These are phyloP conservation scores for Oemleria cerasiformis DNA, from an alignment of 306 rosid species.

Conservation along the genomic window DNA sequence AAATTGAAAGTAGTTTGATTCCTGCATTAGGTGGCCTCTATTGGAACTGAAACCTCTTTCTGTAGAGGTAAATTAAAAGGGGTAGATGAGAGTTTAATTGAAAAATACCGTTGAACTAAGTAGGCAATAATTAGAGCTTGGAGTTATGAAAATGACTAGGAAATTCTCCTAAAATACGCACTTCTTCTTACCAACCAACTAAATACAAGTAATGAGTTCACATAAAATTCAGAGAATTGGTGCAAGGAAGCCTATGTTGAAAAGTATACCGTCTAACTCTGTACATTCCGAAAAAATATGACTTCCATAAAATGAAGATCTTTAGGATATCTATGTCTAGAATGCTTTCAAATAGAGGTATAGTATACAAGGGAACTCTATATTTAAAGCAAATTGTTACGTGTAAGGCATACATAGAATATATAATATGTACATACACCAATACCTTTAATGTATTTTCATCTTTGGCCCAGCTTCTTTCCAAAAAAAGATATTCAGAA, in stretches of 20 bases:
- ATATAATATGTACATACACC: conserved; percentile 6
- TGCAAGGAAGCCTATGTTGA: neutral
- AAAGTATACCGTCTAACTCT: neutral
- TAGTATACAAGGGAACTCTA: neutral
- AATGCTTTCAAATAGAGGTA: neutral
- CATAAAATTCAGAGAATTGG: neutral
- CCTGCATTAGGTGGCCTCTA: too few relatives aligned
- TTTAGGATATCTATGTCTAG: neutral
- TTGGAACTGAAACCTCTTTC: neutral
- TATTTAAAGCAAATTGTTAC: neutral
- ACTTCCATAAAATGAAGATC: neutral
- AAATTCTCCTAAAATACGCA: neutral
- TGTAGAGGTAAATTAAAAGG: neutral
- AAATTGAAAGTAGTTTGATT: too few relatives aligned
- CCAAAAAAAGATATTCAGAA: conserved; percentile 87
- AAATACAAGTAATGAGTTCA: neutral
- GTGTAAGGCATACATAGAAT: neutral
- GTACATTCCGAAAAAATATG: neutral
- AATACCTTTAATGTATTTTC: conserved; percentile 80
- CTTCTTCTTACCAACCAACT: neutral
- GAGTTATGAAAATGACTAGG: neutral
- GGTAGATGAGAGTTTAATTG: neutral
- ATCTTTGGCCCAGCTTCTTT: conserved; percentile 97
- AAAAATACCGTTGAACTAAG: neutral
- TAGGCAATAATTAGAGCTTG: neutral